These are phyloP conservation scores for Ceratocystiopsis brevicomis DNA, from an alignment of 2,329 filamentous ascomycete genomes.

Conservation along the genomic window DNA sequence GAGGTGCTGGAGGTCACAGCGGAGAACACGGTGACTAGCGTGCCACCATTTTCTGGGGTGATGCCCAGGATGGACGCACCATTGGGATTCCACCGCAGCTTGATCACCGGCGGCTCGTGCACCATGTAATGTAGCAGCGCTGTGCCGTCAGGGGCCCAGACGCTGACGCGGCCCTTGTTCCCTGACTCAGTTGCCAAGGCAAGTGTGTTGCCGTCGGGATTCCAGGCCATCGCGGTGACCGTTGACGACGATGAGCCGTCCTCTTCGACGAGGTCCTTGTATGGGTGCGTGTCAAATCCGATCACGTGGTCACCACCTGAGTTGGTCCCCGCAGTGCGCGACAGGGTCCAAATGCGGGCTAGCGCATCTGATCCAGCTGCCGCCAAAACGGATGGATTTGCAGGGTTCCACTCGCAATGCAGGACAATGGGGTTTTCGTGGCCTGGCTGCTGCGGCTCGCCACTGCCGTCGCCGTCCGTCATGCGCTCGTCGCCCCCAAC, in stretches of 20 bases:
- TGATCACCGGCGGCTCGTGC: slow-evolving; percentile 41
- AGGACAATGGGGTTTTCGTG: slow-evolving; percentile 41
- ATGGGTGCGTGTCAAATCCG: slow-evolving; percentile 19
- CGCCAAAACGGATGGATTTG: slow-evolving; percentile 44
- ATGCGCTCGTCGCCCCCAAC: slow-evolving; percentile 16
- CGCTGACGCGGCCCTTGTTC: slow-evolving; percentile 31
- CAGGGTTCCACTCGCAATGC: slow-evolving; percentile 51
- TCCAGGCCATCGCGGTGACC: slow-evolving; percentile 43
- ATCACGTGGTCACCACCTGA: slow-evolving; percentile 29
- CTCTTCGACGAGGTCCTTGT: slow-evolving; percentile 31
- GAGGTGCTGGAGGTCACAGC: slow-evolving; percentile 23
- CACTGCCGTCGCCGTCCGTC: not conserved
- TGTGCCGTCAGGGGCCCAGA: slow-evolving; percentile 36
- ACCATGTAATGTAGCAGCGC: slow-evolving; percentile 34
- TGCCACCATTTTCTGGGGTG: slow-evolving; percentile 33
- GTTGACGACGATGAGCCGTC: slow-evolving; percentile 31
- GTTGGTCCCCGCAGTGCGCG: slow-evolving; percentile 21
- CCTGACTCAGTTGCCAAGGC: slow-evolving; percentile 39
- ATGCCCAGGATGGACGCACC: slow-evolving; percentile 37
- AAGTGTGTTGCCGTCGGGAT: slow-evolving; percentile 33
- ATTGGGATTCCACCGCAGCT: slow-evolving; percentile 40
- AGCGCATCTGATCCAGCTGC: slow-evolving; percentile 51
- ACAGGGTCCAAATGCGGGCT: slow-evolving; percentile 48
- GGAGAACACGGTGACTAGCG: slow-evolving; percentile 36
- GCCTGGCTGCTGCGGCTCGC: slow-evolving; percentile 7